Conservation (phyloP, 2,329 filamentous ascomycete genomes). For the Talaromyces sp. region DNA sequence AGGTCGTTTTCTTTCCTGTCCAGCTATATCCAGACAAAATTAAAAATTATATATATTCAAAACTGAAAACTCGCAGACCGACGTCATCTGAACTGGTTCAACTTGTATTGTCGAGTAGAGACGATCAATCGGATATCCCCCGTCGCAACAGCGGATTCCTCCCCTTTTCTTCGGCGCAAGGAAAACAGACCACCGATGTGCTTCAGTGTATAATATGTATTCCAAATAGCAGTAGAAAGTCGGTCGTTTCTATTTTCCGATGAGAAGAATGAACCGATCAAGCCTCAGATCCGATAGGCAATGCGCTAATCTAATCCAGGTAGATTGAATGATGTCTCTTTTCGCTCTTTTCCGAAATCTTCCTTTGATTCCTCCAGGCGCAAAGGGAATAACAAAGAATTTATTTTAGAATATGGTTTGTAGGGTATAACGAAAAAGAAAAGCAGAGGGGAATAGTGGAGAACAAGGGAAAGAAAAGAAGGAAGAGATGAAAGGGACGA, state of each 20-base stretch:
- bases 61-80: neutral
- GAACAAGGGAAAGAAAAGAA: neutral
- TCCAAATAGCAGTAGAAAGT: neutral
- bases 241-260: constrained; percentile 1
- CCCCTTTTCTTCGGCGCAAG: neutral
- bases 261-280: neutral
- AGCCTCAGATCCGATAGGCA: neutral
- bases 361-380: constrained; percentile 1
- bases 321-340: neutral
- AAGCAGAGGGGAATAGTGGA: neutral
- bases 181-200: neutral
- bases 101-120: neutral
- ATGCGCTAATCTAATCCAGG: constrained; percentile 8
- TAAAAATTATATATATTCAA: constrained; percentile 7
- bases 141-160: neutral
- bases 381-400: constrained; percentile 8
- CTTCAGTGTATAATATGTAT: neutral
- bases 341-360: neutral
- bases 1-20: neutral
- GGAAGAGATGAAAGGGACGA: neutral
- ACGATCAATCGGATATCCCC: neutral
- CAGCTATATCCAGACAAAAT: constrained; percentile 1
- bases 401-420: constrained; percentile 7
- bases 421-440: neutral
- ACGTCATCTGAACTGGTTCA: neutral